A percentile compares a stretch with the other conserved stretches of the same genome.
Evolutionary conservation across 257 asterid genomes (phyloP).

Genomic region (Ilex aquifolium): DNA sequence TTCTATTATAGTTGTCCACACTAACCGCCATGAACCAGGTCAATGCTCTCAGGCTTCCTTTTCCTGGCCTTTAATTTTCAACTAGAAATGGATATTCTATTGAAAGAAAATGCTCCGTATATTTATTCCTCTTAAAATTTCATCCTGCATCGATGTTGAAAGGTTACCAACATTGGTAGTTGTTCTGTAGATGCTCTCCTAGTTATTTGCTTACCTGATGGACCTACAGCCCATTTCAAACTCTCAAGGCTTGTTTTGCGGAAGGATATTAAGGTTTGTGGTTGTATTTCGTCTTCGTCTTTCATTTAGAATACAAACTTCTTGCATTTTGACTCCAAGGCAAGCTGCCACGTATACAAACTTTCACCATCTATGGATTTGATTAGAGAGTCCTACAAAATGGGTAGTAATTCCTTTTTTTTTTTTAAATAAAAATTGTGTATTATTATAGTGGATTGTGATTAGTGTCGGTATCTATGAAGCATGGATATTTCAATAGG

Average conservation of each 20-base stretch:
- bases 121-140: no score
- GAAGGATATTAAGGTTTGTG: slow-evolving; percentile 75
- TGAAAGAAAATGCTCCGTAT: no score
- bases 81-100: no score
- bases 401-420: background rate
- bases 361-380: background rate
- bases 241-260: slow-evolving; percentile 72
- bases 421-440: no score
- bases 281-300: background rate
- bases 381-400: background rate
- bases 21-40: slow-evolving; percentile 98
- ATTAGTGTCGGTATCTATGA: background rate
- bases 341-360: background rate
- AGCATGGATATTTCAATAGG: no score
- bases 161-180: background rate
- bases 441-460: background rate
- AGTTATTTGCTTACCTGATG: slow-evolving; percentile 71
- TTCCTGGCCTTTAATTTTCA: no score
- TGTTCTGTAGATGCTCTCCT: slow-evolving; percentile 70
- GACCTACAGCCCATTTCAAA: slow-evolving; percentile 98
- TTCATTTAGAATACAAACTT: background rate
- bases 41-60: background rate
- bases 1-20: slow-evolving; percentile 81
- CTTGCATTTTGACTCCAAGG: slow-evolving; percentile 1
- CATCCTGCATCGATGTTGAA: background rate